Percentiles rank a stretch among this genome's conserved stretches.
Evolutionary conservation across 345 rosid species (phyloP).

Genomic region (Salix dunnii): DNA sequence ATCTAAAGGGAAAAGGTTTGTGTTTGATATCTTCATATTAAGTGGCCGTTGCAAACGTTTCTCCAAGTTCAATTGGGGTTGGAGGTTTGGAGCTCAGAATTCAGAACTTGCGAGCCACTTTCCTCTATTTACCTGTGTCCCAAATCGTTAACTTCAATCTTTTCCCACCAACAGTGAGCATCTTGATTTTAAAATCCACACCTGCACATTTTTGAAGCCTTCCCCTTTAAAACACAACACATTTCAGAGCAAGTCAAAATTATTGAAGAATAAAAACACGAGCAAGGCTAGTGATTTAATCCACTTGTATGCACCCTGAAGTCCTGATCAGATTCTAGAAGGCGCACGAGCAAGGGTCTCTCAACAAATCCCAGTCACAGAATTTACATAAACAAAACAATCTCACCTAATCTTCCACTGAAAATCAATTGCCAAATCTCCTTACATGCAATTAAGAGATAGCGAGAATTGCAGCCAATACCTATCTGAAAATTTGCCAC

Average conservation of each 20-base stretch:
- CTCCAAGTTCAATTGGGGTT: no score
- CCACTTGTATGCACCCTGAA: not conserved
- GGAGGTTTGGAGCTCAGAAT: no score
- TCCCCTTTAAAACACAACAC: not conserved
- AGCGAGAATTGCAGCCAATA: not conserved
- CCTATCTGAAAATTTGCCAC: not conserved
- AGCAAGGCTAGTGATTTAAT: not conserved
- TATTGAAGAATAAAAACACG: not conserved
- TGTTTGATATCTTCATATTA: no score
- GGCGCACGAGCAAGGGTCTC: not conserved
- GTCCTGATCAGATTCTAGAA: not conserved
- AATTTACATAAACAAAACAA: not conserved
- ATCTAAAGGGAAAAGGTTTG: no score
- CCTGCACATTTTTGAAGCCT: slow-evolving; percentile 40
- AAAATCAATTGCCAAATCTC: not conserved
- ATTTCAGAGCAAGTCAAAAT: not conserved
- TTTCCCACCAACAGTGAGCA: slow-evolving; percentile 61
- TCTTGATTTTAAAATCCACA: slow-evolving; percentile 93
- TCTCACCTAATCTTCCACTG: not conserved
- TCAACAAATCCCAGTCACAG: not conserved
- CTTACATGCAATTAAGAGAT: not conserved
- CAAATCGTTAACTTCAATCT: slow-evolving; percentile 86
- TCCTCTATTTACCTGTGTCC: slow-evolving; percentile 71
- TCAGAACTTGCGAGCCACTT: no score
- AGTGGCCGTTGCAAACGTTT: no score